Base-by-base conservation (phyloP, 1,284 basidiomycete species). In the Agaricales sp. region DNA sequence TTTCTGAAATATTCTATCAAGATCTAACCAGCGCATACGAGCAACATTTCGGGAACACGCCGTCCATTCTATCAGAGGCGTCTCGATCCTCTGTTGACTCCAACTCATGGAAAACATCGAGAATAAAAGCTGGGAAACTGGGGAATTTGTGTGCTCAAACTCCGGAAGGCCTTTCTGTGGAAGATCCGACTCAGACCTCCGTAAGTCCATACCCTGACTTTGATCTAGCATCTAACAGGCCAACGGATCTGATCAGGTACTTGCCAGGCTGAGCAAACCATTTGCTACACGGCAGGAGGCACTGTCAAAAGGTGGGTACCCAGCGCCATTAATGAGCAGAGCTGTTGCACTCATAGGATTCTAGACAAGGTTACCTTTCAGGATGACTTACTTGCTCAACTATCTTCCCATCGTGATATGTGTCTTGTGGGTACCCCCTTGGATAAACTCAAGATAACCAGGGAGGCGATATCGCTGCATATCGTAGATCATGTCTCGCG, bases 401-500 rank as follows among this genome's bases (percentile, higher is more conserved):
- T 92, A 20, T 72, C 86, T 1, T 67, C 78, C 1, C 77, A 91
- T 54, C 73, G 78, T 53, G 92, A 96, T 61, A 59, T 94, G 23
- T 88, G 87, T 59, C 61, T 86, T 21, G 74, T 90, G 25, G 74
- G 75, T 4, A 69, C 80, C 43, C 67, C 78, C 8, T 64, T 79
- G 50, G 77, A 79, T 18, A 70, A 70, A 2, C 73, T 75, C 49
- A 67, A 68, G 54, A 66, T 65, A 14, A 69, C 79, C 35, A 77
- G 88, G 37, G 79, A 89, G 58, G 78, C 78, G 1, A 72, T 82
- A 1, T 68, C 86, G 2, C 67, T 93, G 6, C 92, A 95, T 62
- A 76, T 77, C 1, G 62, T 95, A 47, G 90, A 93, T 58, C 92
- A 96, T 66, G 75, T 93, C 46, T 78, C 81, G 48, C 94, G 87